Conservation (phyloP, 2,329 filamentous ascomycete genomes). For the Fusarium chaquense region DNA sequence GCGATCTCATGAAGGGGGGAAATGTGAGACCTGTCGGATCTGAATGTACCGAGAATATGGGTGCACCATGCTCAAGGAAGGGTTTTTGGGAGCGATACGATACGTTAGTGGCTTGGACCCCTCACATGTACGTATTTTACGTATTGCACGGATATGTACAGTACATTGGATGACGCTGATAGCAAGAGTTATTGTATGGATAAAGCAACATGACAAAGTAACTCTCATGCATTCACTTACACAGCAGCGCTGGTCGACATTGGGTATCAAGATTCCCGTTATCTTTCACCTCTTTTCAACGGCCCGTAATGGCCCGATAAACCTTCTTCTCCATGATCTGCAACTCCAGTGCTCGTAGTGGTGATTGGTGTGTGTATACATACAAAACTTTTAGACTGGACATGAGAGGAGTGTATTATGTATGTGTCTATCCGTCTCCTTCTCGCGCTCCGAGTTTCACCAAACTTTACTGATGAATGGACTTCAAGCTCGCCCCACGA, state of each 20-base stretch:
- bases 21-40: slow-evolving; percentile 17
- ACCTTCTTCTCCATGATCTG: slow-evolving; percentile 41
- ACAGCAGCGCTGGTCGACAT: slow-evolving; percentile 18
- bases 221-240: slow-evolving; percentile 21
- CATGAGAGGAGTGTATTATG: slow-evolving; percentile 1
- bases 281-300: slow-evolving; percentile 42
- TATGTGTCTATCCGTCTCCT: slow-evolving; percentile 26
- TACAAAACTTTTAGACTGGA: neutral
- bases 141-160: neutral
- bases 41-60: slow-evolving; percentile 18
- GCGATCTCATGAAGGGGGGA: neutral
- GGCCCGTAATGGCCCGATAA: slow-evolving; percentile 34
- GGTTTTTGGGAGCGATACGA: slow-evolving; percentile 7
- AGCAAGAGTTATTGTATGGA: neutral
- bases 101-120: slow-evolving; percentile 23
- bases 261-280: slow-evolving; percentile 42
- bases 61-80: slow-evolving; percentile 13
- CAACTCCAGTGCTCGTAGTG: slow-evolving; percentile 2
- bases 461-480: slow-evolving; percentile 5
- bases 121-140: neutral
- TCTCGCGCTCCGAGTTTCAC: slow-evolving; percentile 19
- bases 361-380: neutral
- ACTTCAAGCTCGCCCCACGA: neutral
- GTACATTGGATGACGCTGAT: neutral
- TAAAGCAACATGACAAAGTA: neutral